Conservation (phyloP, 805 yeast genomes). For the Wickerhamiella galacta region DNA sequence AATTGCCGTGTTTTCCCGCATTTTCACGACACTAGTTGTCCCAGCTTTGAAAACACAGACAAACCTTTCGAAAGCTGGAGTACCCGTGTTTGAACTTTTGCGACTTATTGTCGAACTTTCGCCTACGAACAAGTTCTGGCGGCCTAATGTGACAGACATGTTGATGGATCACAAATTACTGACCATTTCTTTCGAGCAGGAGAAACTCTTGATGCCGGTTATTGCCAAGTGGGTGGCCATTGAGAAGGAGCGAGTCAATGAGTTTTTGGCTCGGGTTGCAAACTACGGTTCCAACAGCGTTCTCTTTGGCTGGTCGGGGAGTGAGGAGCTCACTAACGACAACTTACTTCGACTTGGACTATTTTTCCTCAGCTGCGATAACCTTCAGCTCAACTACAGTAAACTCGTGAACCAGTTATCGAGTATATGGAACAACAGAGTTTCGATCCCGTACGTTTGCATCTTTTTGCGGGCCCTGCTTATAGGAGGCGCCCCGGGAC, state of each 20-base stretch:
- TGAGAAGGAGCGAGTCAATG: slow-evolving; percentile 45
- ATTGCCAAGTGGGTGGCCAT: slow-evolving; percentile 45
- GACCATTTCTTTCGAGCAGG: slow-evolving; percentile 18
- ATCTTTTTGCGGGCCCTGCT: slow-evolving; percentile 48
- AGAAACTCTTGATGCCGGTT: slow-evolving; percentile 36
- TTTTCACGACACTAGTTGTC: slow-evolving; percentile 36
- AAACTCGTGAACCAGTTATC: slow-evolving; percentile 14
- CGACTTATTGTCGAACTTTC: slow-evolving; percentile 20
- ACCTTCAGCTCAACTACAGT: slow-evolving; percentile 12
- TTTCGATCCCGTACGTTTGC: slow-evolving; percentile 30
- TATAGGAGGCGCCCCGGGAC: slow-evolving; percentile 43
- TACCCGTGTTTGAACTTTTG: slow-evolving; percentile 29
- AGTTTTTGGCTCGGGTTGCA: slow-evolving; percentile 29
- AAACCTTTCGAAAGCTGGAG: slow-evolving; percentile 10
- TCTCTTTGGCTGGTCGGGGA: slow-evolving; percentile 54
- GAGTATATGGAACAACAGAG: slow-evolving; percentile 25
- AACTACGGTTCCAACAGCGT: slow-evolving; percentile 37
- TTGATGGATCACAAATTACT: slow-evolving; percentile 48
- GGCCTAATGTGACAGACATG: slow-evolving; percentile 41
- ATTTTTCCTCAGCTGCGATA: slow-evolving; percentile 43
- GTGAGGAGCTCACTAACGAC: slow-evolving; percentile 39
- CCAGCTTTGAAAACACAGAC: slow-evolving; percentile 36
- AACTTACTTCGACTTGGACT: slow-evolving; percentile 49
- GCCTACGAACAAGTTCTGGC: slow-evolving; percentile 41
- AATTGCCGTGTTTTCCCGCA: slow-evolving; percentile 30